Evolutionary conservation across 495 filamentous ascomycete species (phyloP).

Genomic region (Podospora pseudopauciseta): DNA sequence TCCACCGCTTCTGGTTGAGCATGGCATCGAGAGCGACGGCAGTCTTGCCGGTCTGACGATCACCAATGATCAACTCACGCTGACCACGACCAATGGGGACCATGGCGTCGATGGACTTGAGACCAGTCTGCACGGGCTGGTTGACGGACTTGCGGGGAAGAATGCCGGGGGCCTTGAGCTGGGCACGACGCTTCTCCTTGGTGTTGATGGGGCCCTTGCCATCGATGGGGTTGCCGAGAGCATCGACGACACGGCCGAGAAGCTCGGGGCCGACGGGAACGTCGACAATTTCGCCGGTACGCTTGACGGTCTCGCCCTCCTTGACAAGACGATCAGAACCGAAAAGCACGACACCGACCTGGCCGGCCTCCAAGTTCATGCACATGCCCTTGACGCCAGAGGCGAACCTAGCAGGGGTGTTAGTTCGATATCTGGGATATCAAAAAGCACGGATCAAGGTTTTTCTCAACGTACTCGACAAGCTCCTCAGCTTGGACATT

Average conservation of each 20-base stretch:
- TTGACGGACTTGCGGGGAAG: slow-evolving; percentile 94
- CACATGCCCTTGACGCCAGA: slow-evolving; percentile 99
- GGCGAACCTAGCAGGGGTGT: slow-evolving; percentile 69
- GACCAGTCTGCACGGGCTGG: slow-evolving; percentile 97
- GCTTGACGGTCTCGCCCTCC: slow-evolving; percentile 99
- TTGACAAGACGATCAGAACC: slow-evolving; percentile 99
- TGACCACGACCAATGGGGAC: slow-evolving; percentile 99
- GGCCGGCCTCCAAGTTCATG: slow-evolving; percentile 99
- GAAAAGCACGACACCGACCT: slow-evolving; percentile 99
- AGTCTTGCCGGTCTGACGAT: slow-evolving; percentile 99
- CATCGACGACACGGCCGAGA: slow-evolving; percentile 97
- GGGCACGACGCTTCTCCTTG: slow-evolving; percentile 89
- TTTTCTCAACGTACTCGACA: slow-evolving; percentile 77
- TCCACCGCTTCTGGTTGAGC: slow-evolving; percentile 99
- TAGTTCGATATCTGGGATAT: slow-evolving; percentile 15
- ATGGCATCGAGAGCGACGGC: slow-evolving; percentile 98
- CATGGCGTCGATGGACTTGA: slow-evolving; percentile 99
- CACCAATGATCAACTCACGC: slow-evolving; percentile 99
- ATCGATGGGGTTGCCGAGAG: slow-evolving; percentile 97
- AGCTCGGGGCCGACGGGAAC: slow-evolving; percentile 90
- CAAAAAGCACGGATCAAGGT: slow-evolving; percentile 13
- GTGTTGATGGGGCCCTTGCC: slow-evolving; percentile 96
- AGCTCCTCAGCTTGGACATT: slow-evolving; percentile 99
- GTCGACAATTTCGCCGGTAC: slow-evolving; percentile 98
- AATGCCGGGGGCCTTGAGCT: slow-evolving; percentile 98